phyloP scores from a whole-genome alignment of 805 yeast species.

The Metschnikowia borealis region DNA sequence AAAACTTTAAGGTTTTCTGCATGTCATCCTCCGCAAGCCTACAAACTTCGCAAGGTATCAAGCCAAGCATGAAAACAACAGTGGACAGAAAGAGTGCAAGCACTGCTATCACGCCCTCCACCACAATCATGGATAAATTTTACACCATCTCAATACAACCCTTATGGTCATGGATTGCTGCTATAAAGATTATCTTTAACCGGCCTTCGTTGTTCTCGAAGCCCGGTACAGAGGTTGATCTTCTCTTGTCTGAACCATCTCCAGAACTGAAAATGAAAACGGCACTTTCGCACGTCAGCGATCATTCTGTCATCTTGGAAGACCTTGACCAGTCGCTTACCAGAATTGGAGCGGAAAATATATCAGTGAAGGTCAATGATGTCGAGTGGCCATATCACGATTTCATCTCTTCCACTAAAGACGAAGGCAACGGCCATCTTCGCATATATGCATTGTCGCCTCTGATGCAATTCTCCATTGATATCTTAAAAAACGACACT shows the following conservation, averaged over 20 bases:
- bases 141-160: conserved; percentile 31
- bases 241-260: not conserved
- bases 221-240: conserved; percentile 6
- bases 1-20: conserved; percentile 27
- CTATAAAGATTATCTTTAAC: conserved; percentile 28
- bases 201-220: conserved; percentile 33
- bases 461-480: conserved; percentile 34
- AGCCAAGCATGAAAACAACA: conserved; percentile 17
- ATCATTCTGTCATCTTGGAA: conserved; percentile 24
- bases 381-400: conserved; percentile 31
- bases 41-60: conserved; percentile 11
- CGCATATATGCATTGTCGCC: conserved; percentile 36
- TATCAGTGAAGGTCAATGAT: conserved; percentile 28
- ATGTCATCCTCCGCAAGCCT: conserved; percentile 22
- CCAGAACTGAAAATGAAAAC: conserved; percentile 10
- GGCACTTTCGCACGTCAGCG: conserved; percentile 27
- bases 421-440: conserved; percentile 15
- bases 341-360: conserved; percentile 6
- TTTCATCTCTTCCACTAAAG: not conserved
- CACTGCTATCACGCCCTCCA: conserved; percentile 14
- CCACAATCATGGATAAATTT: conserved; percentile 19
- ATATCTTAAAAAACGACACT: conserved; percentile 18
- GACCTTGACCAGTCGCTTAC: conserved; percentile 16
- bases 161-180: conserved; percentile 42
- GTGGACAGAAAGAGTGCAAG: conserved; percentile 17